These are phyloP conservation scores for Yamadazyma scolyti DNA, from an alignment of 805 yeast species.

Conservation along the genomic window DNA sequence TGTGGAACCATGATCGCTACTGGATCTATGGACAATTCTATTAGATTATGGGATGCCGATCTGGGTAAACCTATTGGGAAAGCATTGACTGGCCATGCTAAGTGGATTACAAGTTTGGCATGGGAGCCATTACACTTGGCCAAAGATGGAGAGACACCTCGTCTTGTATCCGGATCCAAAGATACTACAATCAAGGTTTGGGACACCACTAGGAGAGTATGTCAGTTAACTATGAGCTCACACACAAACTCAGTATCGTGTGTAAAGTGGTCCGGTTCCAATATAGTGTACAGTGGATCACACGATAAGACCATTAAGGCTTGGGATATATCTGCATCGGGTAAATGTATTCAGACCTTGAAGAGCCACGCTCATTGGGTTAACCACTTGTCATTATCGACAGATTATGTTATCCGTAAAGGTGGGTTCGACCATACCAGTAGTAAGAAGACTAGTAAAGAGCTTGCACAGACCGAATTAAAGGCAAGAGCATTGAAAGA, in stretches of 20 bases:
- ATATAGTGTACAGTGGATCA: constrained; percentile 80
- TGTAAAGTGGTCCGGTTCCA: constrained; percentile 95
- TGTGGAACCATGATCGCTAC: constrained; percentile 90
- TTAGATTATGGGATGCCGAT: constrained; percentile 80
- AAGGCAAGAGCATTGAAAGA: constrained; percentile 52
- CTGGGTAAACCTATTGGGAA: constrained; percentile 73
- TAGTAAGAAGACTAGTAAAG: constrained; percentile 35
- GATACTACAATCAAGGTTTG: constrained; percentile 88
- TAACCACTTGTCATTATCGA: constrained; percentile 86
- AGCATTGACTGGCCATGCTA: constrained; percentile 74
- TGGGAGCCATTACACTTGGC: constrained; percentile 95
- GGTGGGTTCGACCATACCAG: constrained; percentile 82
- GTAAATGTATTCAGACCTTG: constrained; percentile 73
- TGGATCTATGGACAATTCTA: constrained; percentile 90
- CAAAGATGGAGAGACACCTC: constrained; percentile 58
- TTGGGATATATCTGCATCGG: constrained; percentile 78
- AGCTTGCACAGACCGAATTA: constrained; percentile 21
- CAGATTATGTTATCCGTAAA: constrained; percentile 81
- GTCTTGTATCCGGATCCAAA: constrained; percentile 83
- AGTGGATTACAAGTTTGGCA: constrained; percentile 83
- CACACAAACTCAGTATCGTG: constrained; percentile 89
- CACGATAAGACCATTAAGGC: constrained; percentile 92
- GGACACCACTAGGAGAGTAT: constrained; percentile 72
- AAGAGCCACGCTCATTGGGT: constrained; percentile 98
- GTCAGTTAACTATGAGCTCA: constrained; percentile 73